Conservation (phyloP, 2,329 filamentous ascomycete genomes). For the Ascochyta rabiei region DNA sequence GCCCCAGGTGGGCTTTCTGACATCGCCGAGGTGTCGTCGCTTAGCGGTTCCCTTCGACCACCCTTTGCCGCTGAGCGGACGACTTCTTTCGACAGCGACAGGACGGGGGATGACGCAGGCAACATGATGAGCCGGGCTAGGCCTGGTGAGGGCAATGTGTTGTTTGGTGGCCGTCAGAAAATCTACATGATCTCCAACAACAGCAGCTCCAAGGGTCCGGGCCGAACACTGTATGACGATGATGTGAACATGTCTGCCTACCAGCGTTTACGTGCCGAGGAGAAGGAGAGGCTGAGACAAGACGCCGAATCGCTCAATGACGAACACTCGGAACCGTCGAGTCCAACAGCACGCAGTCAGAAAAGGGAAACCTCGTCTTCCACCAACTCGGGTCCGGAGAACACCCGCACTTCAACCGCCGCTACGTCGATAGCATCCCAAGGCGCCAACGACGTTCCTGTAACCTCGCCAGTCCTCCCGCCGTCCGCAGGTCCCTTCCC, state of each 20-base stretch:
- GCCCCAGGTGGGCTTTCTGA: conserved; percentile 69
- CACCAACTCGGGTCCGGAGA: conserved; percentile 73
- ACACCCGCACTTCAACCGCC: conserved; percentile 76
- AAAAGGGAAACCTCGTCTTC: conserved; percentile 86
- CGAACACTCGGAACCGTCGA: conserved; percentile 54
- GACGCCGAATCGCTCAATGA: conserved; percentile 47
- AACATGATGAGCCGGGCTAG: conserved; percentile 86
- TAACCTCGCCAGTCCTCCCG: conserved; percentile 37
- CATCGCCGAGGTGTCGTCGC: conserved; percentile 89
- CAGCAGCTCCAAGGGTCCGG: conserved; percentile 54
- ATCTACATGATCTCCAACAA: conserved; percentile 78
- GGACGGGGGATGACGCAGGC: conserved; percentile 70
- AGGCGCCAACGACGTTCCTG: conserved; percentile 45
- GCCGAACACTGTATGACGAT: conserved; percentile 80
- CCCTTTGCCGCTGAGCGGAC: conserved; percentile 66
- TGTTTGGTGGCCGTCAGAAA: conserved; percentile 96
- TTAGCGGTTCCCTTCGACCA: conserved; percentile 60
- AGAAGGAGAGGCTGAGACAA: conserved; percentile 51
- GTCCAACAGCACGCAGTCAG: conserved; percentile 66
- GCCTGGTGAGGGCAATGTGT: conserved; percentile 84
- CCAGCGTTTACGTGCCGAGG: conserved; percentile 70
- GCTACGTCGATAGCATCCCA: conserved; percentile 89
- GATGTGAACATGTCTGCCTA: conserved; percentile 85
- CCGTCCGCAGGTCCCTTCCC: conserved; percentile 34
- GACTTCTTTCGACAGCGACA: conserved; percentile 67